Conservation (phyloP, 148 eudicot genomes). For the Rhododendron griersonianum region DNA sequence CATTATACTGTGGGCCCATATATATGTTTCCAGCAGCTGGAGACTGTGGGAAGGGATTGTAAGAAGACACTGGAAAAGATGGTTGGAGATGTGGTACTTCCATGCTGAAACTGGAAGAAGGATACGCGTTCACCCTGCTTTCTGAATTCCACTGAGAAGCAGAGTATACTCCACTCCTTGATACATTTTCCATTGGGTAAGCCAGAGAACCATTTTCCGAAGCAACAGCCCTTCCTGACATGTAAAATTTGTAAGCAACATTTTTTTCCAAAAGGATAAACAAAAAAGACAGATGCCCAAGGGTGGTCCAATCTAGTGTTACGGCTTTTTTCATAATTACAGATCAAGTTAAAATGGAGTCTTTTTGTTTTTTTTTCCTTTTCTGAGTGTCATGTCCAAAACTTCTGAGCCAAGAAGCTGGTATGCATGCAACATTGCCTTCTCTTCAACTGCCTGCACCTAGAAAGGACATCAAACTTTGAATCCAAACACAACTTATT, state of each 20-base stretch:
- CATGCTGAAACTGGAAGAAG: conserved; percentile 22
- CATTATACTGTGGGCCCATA: conserved; percentile 9
- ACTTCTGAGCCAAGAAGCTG: not conserved
- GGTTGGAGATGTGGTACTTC: conserved; percentile 18
- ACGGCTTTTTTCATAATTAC: not conserved
- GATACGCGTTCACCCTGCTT: conserved; percentile 8
- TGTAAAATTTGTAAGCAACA: not conserved
- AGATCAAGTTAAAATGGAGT: not conserved
- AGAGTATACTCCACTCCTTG: conserved; percentile 13
- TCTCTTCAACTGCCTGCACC: not conserved
- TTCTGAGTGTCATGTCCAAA: not conserved
- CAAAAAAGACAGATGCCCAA: conserved; percentile 1
- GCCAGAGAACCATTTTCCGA: conserved; percentile 20
- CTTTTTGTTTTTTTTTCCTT: not conserved
- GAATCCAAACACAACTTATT: not conserved
- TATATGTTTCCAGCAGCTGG: conserved; percentile 15
- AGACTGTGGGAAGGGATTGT: conserved; percentile 15
- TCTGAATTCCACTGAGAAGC: conserved; percentile 21
- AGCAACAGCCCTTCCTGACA: conserved; percentile 24
- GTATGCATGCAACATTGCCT: not conserved
- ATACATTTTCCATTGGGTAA: conserved; percentile 5
- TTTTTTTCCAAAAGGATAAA: not conserved
- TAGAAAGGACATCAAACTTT: not conserved
- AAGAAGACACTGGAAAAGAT: conserved; percentile 12
- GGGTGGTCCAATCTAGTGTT: not conserved